Evolutionary conservation across 768 basidiomycete species (phyloP).

Genomic region (Kwoniella dejecticola): DNA sequence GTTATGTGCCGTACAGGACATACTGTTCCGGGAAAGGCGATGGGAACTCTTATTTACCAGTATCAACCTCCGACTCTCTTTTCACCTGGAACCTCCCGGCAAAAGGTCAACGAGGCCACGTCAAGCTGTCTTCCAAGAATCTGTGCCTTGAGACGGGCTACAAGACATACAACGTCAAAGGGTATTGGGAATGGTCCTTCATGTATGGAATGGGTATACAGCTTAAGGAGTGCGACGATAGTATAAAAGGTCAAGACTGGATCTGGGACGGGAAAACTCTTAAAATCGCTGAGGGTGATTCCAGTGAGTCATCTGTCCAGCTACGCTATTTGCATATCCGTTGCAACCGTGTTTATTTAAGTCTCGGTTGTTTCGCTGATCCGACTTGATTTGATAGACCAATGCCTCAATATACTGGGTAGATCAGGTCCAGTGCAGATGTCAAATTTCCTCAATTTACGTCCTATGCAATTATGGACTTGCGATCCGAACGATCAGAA

Average conservation of each 20-base stretch:
- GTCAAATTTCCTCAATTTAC: conserved; percentile 11
- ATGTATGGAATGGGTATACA: conserved; percentile 8
- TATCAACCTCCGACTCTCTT: conserved; percentile 3
- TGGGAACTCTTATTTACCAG: neutral
- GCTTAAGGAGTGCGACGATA: conserved; percentile 1
- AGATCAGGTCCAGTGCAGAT: conserved; percentile 5
- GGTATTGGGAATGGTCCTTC: neutral
- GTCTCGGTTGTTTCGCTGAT: neutral
- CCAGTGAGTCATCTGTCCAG: neutral
- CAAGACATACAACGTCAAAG: neutral
- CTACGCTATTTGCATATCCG: neutral
- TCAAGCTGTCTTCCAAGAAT: neutral
- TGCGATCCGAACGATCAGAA: conserved; percentile 6
- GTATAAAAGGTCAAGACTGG: conserved; percentile 7
- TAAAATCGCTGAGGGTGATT: neutral
- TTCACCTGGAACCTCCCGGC: conserved; percentile 6
- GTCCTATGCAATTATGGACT: conserved; percentile 13
- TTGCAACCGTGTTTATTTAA: neutral
- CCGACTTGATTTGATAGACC: neutral
- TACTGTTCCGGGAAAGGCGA: conserved; percentile 19
- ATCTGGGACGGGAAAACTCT: conserved; percentile 9
- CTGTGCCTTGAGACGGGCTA: conserved; percentile 11
- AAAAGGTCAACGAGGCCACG: neutral
- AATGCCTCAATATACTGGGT: conserved; percentile 14
- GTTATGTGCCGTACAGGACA: neutral